A percentile compares a stretch with the other conserved stretches of the same genome.
phyloP scores from a whole-genome alignment of 2,329 filamentous ascomycete genomes.

The Nothophaeocryptopus gaeumannii region DNA sequence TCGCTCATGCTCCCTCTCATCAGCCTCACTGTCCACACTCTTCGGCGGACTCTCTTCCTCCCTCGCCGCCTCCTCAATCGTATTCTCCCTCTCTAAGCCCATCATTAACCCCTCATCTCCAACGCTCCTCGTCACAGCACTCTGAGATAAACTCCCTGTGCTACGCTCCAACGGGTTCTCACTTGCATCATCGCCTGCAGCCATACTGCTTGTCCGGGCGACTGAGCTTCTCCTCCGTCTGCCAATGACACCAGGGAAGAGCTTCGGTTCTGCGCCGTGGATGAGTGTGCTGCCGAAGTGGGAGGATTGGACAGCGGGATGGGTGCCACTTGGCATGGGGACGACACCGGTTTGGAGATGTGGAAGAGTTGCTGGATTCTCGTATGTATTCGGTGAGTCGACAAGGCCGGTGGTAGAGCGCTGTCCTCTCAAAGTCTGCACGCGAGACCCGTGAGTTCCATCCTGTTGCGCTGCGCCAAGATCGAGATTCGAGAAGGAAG shows the following conservation, averaged over 20 bases:
- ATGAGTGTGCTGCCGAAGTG: conserved; percentile 46
- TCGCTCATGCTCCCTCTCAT: background rate
- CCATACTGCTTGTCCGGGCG: conserved; percentile 7
- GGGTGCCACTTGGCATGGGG: conserved; percentile 7
- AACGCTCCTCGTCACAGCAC: conserved; percentile 9
- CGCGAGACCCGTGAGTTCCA: conserved; percentile 17
- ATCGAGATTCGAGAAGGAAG: conserved; percentile 36
- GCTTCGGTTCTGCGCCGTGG: conserved; percentile 60
- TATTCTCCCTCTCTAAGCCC: conserved; percentile 16
- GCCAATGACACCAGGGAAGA: conserved; percentile 68
- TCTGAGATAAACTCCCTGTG: conserved; percentile 18
- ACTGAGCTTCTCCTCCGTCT: conserved; percentile 36
- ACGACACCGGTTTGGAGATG: conserved; percentile 4
- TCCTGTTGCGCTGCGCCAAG: conserved; percentile 29
- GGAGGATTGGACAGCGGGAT: conserved; percentile 36
- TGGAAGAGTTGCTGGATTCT: background rate
- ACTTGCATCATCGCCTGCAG: conserved; percentile 13
- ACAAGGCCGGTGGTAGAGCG: conserved; percentile 6
- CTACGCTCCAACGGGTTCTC: conserved; percentile 21
- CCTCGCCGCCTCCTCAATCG: conserved; percentile 19
- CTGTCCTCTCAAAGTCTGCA: background rate
- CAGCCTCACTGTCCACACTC: conserved; percentile 7
- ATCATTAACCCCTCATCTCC: conserved; percentile 15
- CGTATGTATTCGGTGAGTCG: conserved; percentile 16
- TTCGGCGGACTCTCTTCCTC: conserved; percentile 19